Evolutionary conservation across 2,329 filamentous ascomycete species (phyloP), one percentile per base, ranked within the genome.

Genomic region (Blastomyces silverae): DNA sequence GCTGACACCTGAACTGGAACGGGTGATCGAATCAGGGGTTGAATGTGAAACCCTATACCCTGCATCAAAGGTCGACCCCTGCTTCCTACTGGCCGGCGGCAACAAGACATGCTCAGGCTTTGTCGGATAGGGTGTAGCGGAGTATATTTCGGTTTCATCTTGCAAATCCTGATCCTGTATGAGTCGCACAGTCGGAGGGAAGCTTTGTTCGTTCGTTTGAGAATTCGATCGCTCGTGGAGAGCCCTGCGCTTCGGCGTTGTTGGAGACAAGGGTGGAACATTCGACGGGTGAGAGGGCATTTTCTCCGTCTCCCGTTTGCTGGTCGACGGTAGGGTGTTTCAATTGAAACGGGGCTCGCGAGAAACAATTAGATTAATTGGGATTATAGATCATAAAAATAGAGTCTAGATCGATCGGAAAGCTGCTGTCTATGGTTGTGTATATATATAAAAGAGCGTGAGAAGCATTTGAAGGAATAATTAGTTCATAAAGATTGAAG

Each of bases 211-310:
- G 67, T 82, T 82, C 56, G 75, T 75, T 64, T 81, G 77, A 39
- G 80, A 81, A 50, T 75, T 74, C 31, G 73, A 78, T 67, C 79
- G 77, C 71, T 81, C 79, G 71, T 80, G 77, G 62, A 81, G 76
- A 64, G 77, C 76, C 69, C 74, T 75, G 68, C 79, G 74, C 70
- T 69, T 73, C 53, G 73, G 65, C 39, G 61, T 37, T 59, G 63
- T 61, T 39, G 66, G 75, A 69, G 75, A 72, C 74, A 77, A 78
- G 64, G 74, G 34, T 25, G 28, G 55, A 58, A 22, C 11, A 39
- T 34, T 22, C 7, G 34, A 10, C 20, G 55, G 34, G 17, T 10
- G 17, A 42, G 34, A 20, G 55, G 34, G 34, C 34, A 39, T 37
- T 34, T 39, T 58, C 22, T 17, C 71, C 57, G 65, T 66, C 67